Conservation (phyloP, 2,329 filamentous ascomycete genomes). For the Verticillium nubilum region DNA sequence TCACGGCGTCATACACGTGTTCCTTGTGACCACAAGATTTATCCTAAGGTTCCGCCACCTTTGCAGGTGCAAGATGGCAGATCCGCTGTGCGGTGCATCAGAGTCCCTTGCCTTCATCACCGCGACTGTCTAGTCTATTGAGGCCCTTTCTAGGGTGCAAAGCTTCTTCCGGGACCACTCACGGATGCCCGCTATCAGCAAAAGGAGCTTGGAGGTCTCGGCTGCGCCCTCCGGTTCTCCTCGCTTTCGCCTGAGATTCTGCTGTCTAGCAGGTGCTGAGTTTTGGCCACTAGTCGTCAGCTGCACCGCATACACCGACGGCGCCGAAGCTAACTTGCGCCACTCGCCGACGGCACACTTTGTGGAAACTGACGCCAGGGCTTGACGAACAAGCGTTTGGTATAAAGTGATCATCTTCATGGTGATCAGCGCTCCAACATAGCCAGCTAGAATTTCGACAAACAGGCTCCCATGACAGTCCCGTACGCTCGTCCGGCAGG, state of each 20-base stretch:
- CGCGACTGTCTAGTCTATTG: background rate
- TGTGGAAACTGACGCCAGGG: slow-evolving; percentile 2
- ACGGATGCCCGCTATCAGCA: background rate
- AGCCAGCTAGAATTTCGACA: background rate
- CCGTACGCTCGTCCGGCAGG: background rate
- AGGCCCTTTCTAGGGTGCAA: background rate
- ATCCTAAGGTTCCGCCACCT: background rate
- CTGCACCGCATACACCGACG: slow-evolving; percentile 1
- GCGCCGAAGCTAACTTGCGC: slow-evolving; percentile 2
- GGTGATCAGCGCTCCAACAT: slow-evolving; percentile 1
- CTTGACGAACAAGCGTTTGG: slow-evolving; percentile 3
- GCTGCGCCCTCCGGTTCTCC: background rate
- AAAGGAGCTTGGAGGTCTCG: background rate
- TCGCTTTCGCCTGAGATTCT: background rate
- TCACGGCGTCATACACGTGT: background rate
- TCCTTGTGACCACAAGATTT: background rate
- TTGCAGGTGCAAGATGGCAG: background rate
- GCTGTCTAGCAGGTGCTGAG: background rate
- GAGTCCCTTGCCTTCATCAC: background rate
- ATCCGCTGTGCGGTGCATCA: background rate
- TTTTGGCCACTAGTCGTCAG: slow-evolving; percentile 1
- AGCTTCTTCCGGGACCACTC: background rate
- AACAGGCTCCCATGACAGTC: background rate
- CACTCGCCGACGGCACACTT: slow-evolving; percentile 2
- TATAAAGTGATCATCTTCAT: slow-evolving; percentile 6